Base-by-base conservation (phyloP, 257 asterid genomes). In the Craterostigma plantagineum region DNA sequence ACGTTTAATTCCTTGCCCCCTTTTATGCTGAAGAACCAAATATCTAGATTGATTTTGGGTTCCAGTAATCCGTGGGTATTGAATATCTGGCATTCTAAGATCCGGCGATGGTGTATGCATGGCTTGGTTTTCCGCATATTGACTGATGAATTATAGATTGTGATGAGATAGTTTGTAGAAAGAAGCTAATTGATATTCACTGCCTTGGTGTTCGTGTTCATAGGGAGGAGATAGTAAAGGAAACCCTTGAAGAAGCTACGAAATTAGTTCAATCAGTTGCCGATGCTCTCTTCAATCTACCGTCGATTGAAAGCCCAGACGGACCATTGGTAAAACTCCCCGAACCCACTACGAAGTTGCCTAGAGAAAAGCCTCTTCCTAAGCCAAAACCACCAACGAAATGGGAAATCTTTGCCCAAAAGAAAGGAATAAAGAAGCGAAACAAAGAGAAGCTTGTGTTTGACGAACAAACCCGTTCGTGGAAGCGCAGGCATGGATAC, bases 401-500 rank as follows among this genome's bases (percentile, higher is more conserved):
- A 58, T 90, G 96, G 99, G 99, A 90, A 60, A 9, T 16, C 48
- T 90, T 90, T 60, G 96, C 99, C 49, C 51, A 67, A 49, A 80
- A 75, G 81, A 90, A 77, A 80, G 99, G 98, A 33, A 83, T 90
- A 36, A 59, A 64, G 35, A 75, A 77, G 9, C 65, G 58, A 39
- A 69, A 80, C 27, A 90, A 83, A 58, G 99, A 77, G 45, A 90
- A 90, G 62, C 41, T 77, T 52, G 80, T 70, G 18, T 90, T 61
- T 61, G 99, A 90, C 57, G 96, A 84, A 34, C 75, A 80, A 55
- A 64, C 81, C 33, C 74, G 74, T 30, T 36, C 76, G 42, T 90
- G 96, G 96, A 90, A 90, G 63, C 70, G 99, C 42, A 77, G 75
- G 18, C 73, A 83, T 63, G 99, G 99, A 48, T 90, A 83, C 46